These are phyloP conservation scores for Hypomontagnella submonticulosa DNA, from an alignment of 495 filamentous ascomycete species.

Conservation along the genomic window DNA sequence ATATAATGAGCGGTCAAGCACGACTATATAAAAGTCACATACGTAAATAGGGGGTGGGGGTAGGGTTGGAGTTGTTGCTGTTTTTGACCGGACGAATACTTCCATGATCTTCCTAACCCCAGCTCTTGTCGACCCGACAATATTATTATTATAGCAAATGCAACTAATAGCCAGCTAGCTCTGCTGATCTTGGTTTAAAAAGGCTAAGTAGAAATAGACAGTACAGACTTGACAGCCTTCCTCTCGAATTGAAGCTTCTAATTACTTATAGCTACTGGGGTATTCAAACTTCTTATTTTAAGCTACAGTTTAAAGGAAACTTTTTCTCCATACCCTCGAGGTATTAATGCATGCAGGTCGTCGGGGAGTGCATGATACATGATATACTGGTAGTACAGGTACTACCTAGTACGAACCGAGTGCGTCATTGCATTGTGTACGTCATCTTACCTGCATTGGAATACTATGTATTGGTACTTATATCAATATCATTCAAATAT, in stretches of 20 bases:
- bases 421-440: slow-evolving; percentile 46
- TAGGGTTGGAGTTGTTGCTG: slow-evolving; percentile 14
- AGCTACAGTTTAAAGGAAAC: slow-evolving; percentile 5
- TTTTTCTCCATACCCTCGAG: slow-evolving; percentile 6
- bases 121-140: slow-evolving; percentile 22
- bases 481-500: no score
- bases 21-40: slow-evolving; percentile 20
- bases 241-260: no score
- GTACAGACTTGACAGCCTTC: no score
- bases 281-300: neutral
- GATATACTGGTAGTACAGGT: slow-evolving; percentile 4
- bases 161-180: slow-evolving; percentile 16
- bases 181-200: slow-evolving; percentile 2
- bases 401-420: slow-evolving; percentile 25
- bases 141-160: slow-evolving; percentile 2
- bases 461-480: neutral
- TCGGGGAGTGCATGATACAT: slow-evolving; percentile 1
- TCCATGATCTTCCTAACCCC: slow-evolving; percentile 37
- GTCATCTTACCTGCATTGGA: slow-evolving; percentile 45
- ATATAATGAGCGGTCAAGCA: slow-evolving; percentile 44
- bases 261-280: neutral
- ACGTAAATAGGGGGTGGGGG: slow-evolving; percentile 42
- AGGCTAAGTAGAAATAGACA: no score
- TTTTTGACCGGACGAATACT: slow-evolving; percentile 38
- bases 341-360: slow-evolving; percentile 27